These are phyloP conservation scores for Mucor sp. DNA, from an alignment of 371 early-diverging fungal genomes.

Conservation along the genomic window DNA sequence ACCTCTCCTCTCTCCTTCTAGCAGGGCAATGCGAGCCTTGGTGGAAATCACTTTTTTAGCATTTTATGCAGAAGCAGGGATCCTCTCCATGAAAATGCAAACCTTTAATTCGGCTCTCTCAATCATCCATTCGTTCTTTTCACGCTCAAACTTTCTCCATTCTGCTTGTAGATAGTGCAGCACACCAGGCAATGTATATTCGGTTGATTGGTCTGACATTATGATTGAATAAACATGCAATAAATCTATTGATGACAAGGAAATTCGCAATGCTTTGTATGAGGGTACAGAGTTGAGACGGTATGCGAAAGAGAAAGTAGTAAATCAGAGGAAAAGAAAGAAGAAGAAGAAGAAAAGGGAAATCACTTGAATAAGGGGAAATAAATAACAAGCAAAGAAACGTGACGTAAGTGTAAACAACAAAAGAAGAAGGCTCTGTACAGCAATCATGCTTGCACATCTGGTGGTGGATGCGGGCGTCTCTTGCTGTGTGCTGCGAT, in stretches of 20 bases:
- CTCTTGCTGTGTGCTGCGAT: background rate
- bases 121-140: conserved; percentile 89
- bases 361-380: background rate
- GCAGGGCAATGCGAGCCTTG: conserved; percentile 74
- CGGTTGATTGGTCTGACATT: conserved; percentile 39
- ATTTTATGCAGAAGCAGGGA: background rate
- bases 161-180: conserved; percentile 84
- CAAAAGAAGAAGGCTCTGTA: background rate
- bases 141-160: conserved; percentile 87
- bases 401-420: background rate
- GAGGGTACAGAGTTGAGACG: too few species aligned
- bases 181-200: conserved; percentile 82
- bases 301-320: background rate
- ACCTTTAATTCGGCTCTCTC: conserved; percentile 84
- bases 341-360: background rate
- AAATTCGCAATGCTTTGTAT: too few species aligned
- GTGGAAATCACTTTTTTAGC: background rate
- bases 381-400: background rate
- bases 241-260: background rate
- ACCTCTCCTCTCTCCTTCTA: conserved; percentile 86
- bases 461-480: background rate
- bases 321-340: background rate
- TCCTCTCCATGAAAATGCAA: background rate
- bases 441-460: background rate
- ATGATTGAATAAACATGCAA: background rate